phyloP scores from a whole-genome alignment of 345 rosid genomes.

The Aurinia saxatilis region DNA sequence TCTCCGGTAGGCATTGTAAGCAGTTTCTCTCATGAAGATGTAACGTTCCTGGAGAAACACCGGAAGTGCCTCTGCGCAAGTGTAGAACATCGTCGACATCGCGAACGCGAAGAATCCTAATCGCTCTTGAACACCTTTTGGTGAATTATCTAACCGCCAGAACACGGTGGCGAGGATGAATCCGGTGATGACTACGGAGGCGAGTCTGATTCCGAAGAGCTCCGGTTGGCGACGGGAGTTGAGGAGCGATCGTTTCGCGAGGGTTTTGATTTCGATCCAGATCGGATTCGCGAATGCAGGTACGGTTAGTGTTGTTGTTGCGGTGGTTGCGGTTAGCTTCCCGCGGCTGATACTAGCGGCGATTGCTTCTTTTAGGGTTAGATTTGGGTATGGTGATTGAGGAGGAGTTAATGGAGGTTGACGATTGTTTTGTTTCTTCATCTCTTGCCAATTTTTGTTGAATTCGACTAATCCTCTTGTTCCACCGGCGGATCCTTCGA shows the following conservation, averaged over 20 bases:
- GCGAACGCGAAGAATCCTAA: conserved; percentile 93
- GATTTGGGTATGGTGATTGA: conserved; percentile 29
- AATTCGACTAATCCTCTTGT: conserved; percentile 73
- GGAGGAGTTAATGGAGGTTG: conserved; percentile 33
- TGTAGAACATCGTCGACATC: conserved; percentile 95
- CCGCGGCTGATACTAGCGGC: conserved; percentile 85
- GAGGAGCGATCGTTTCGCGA: conserved; percentile 55
- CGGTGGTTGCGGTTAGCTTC: conserved; percentile 41
- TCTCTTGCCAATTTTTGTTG: conserved; percentile 67
- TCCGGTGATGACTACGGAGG: conserved; percentile 78
- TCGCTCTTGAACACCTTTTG: conserved; percentile 81
- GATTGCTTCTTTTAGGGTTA: conserved; percentile 85
- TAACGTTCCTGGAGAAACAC: conserved; percentile 91
- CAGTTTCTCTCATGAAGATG: conserved; percentile 96
- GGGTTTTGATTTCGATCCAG: conserved; percentile 72
- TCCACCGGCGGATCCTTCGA: conserved; percentile 83
- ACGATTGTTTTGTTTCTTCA: conserved; percentile 35
- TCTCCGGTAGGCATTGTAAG: conserved; percentile 81
- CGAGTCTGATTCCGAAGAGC: conserved; percentile 64
- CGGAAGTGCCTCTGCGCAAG: conserved; percentile 91
- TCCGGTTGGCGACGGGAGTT: conserved; percentile 79
- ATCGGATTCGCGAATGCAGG: conserved; percentile 80
- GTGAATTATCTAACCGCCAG: conserved; percentile 82
- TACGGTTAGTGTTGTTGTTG: conserved; percentile 40
- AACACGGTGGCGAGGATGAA: conserved; percentile 85